Evolutionary conservation across 148 eudicot genomes (phyloP).

Genomic region (Cornus florida): DNA sequence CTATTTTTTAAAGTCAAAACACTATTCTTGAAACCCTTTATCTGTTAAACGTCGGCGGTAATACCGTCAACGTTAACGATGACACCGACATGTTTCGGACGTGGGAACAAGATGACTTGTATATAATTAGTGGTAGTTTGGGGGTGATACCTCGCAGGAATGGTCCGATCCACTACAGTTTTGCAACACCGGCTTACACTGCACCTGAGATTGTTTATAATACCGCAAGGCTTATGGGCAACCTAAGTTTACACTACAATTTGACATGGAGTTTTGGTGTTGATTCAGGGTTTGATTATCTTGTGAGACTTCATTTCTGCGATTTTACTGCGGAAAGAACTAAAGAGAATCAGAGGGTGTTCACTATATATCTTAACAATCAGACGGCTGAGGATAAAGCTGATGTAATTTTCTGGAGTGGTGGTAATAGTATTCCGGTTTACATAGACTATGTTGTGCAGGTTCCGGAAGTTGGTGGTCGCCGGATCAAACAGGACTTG

Average conservation of each 20-base stretch:
- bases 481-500: constrained; percentile 10
- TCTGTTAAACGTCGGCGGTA: constrained; percentile 48
- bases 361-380: constrained; percentile 30
- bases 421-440: constrained; percentile 8
- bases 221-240: no score
- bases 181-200: constrained; percentile 16
- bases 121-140: not conserved
- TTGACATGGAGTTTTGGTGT: constrained; percentile 41
- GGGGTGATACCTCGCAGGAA: not conserved
- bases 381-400: constrained; percentile 5
- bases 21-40: constrained; percentile 32
- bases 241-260: no score
- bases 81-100: constrained; percentile 37
- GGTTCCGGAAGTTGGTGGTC: not conserved
- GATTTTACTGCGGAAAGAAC: constrained; percentile 13
- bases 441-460: constrained; percentile 23
- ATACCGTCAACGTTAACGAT: not conserved
- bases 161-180: constrained; percentile 11
- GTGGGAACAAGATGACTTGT: constrained; percentile 31
- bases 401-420: constrained; percentile 22
- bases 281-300: constrained; percentile 42
- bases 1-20: no score
- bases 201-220: constrained; percentile 40
- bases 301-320: constrained; percentile 45
- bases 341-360: constrained; percentile 1